Evolutionary conservation across 1,284 basidiomycete genomes (phyloP).

Genomic region (Trichosporon asahii): DNA sequence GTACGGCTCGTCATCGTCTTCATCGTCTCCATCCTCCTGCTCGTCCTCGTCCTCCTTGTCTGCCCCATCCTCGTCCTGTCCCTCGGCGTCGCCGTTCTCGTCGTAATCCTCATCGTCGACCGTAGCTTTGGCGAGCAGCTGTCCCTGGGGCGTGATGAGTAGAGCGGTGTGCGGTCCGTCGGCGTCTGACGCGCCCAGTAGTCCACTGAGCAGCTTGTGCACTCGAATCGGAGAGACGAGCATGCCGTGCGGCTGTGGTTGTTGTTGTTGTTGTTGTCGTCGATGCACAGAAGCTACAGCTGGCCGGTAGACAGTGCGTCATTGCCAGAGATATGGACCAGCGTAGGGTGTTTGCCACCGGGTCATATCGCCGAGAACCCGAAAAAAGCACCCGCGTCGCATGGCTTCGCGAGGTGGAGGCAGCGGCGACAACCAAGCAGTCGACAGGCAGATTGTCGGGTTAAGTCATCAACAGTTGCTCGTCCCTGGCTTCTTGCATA

Average conservation of each 20-base stretch:
- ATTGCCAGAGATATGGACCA: not conserved
- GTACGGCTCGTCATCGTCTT: slow-evolving; percentile 29
- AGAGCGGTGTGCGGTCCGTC: slow-evolving; percentile 34
- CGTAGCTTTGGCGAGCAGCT: slow-evolving; percentile 28
- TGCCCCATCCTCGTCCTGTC: slow-evolving; percentile 7
- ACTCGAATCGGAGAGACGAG: slow-evolving; percentile 25
- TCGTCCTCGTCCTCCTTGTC: slow-evolving; percentile 13
- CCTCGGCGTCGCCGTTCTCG: slow-evolving; percentile 14
- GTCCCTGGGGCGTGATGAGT: slow-evolving; percentile 36
- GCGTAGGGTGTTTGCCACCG: slow-evolving; percentile 3
- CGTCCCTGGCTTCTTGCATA: not conserved
- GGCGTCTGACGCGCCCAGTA: slow-evolving; percentile 15
- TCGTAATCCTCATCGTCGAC: slow-evolving; percentile 19
- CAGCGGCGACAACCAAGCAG: not conserved
- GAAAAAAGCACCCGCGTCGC: slow-evolving; percentile 10
- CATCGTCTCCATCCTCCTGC: slow-evolving; percentile 16
- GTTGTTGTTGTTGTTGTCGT: not conserved
- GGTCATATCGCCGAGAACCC: slow-evolving; percentile 13
- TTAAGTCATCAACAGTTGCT: not conserved
- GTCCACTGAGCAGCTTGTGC: slow-evolving; percentile 16
- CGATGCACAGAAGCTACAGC: not conserved
- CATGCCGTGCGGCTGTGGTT: slow-evolving; percentile 11
- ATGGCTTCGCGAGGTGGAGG: slow-evolving; percentile 8
- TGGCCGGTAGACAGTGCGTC: not conserved
- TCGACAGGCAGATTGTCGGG: not conserved